Evolutionary conservation across 2,329 filamentous ascomycete genomes (phyloP).

Genomic region (Calcarisporium arbuscula): DNA sequence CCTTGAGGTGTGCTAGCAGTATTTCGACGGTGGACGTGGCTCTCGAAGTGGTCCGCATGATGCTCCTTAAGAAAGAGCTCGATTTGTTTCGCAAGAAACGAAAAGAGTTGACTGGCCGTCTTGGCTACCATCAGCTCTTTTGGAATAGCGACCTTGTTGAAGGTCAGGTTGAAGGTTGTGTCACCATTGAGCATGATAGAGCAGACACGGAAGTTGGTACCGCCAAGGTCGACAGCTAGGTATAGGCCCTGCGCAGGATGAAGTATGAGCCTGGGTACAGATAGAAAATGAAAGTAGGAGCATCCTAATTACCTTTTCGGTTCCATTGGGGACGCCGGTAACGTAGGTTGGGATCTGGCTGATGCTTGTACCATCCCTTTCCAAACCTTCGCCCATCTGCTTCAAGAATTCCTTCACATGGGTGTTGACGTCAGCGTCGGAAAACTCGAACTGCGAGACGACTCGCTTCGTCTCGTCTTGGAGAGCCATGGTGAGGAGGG

Average conservation of each 20-base stretch:
- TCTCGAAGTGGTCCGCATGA: conserved; percentile 79
- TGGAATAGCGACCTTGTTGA: conserved; percentile 87
- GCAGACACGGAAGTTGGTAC: conserved; percentile 97
- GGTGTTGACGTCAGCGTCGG: conserved; percentile 68
- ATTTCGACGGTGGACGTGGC: conserved; percentile 58
- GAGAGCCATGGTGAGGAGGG: conserved; percentile 54
- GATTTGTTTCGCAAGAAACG: conserved; percentile 89
- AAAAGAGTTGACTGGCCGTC: conserved; percentile 79
- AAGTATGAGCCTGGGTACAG: conserved; percentile 1
- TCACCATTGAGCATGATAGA: conserved; percentile 91
- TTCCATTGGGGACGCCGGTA: conserved; percentile 91
- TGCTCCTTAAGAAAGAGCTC: conserved; percentile 81
- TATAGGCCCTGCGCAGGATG: conserved; percentile 67
- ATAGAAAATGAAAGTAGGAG: too few relatives aligned
- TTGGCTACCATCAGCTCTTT: conserved; percentile 84
- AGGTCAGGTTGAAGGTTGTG: conserved; percentile 88
- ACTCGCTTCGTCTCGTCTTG: conserved; percentile 70
- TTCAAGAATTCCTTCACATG: conserved; percentile 79
- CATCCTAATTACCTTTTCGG: conserved; percentile 80
- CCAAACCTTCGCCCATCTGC: conserved; percentile 84
- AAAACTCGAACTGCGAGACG: conserved; percentile 79
- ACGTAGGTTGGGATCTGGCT: conserved; percentile 98
- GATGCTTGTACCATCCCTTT: conserved; percentile 70
- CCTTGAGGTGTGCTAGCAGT: conserved; percentile 53
- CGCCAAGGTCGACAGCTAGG: conserved; percentile 93